phyloP scores from a whole-genome alignment of 139 green algal genomes.

The Nannochloris sp. region DNA sequence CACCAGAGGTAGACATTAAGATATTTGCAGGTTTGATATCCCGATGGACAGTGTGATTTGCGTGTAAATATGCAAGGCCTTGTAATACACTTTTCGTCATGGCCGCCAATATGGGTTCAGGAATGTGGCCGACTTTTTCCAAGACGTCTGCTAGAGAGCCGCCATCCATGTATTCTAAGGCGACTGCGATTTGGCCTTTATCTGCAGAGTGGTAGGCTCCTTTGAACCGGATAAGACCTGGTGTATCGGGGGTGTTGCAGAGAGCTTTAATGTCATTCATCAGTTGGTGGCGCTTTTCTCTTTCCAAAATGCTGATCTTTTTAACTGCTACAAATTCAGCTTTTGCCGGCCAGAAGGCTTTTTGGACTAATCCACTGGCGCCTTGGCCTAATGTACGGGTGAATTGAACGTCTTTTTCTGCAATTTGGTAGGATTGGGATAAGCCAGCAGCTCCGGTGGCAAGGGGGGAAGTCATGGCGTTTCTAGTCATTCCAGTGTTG shows the following conservation, averaged over 20 bases:
- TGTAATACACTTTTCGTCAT: slow-evolving; percentile 61
- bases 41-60: slow-evolving; percentile 65
- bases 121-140: slow-evolving; percentile 52
- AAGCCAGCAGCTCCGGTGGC: slow-evolving; percentile 11
- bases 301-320: slow-evolving; percentile 55
- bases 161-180: slow-evolving; percentile 95
- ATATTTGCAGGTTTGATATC: slow-evolving; percentile 96
- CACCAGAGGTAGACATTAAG: slow-evolving; percentile 64
- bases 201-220: slow-evolving; percentile 73
- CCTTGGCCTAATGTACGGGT: slow-evolving; percentile 58
- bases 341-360: slow-evolving; percentile 55
- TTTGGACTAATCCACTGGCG: slow-evolving; percentile 66
- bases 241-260: slow-evolving; percentile 44
- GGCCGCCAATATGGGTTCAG: slow-evolving; percentile 70
- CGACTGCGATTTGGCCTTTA: slow-evolving; percentile 72
- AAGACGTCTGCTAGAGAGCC: slow-evolving; percentile 82
- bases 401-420: slow-evolving; percentile 65
- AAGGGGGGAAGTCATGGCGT: slow-evolving; percentile 15
- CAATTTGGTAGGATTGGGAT: slow-evolving; percentile 51
- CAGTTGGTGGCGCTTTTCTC: slow-evolving; percentile 78
- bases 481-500: slow-evolving; percentile 28
- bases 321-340: slow-evolving; percentile 79
- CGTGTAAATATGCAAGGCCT: slow-evolving; percentile 79
- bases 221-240: slow-evolving; percentile 62
- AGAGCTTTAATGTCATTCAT: slow-evolving; percentile 83